Conservation (phyloP, 2,329 filamentous ascomycete genomes). For the Colletotrichum chrysophilum region DNA sequence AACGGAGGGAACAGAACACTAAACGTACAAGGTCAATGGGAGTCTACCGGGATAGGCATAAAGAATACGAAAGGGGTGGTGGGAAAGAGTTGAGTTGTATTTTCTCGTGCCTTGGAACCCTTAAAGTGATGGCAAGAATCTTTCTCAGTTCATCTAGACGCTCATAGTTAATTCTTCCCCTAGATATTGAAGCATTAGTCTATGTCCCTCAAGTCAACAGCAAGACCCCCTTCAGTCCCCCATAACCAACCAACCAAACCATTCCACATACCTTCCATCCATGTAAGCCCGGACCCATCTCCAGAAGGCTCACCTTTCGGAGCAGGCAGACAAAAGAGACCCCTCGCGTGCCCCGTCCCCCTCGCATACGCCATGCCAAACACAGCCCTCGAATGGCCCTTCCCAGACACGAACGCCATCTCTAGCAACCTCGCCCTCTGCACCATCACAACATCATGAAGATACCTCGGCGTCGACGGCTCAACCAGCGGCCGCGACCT, state of each 20-base stretch:
- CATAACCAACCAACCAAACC: not conserved
- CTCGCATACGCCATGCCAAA: not conserved
- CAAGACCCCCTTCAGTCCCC: not conserved
- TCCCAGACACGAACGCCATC: not conserved
- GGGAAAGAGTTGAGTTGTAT: not conserved
- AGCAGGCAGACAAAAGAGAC: not conserved
- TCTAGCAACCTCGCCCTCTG: no score
- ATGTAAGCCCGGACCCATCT: not conserved
- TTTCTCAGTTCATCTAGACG: not conserved
- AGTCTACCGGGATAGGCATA: not conserved
- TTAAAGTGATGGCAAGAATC: accelerated
- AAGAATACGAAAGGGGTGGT: not conserved
- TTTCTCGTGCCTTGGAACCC: not conserved
- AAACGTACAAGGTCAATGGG: not conserved
- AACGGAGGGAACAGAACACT: not conserved
- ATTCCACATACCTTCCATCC: not conserved
- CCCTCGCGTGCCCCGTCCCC: not conserved
- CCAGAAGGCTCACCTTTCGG: not conserved
- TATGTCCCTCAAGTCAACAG: not conserved
- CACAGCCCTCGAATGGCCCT: not conserved
- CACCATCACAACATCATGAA: not conserved
- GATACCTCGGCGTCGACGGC: not conserved
- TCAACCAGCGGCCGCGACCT: not conserved
- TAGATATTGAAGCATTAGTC: not conserved
- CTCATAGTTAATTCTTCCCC: no score